Evolutionary conservation across 257 asterid species (phyloP).

Genomic region (Perilla frutescens): DNA sequence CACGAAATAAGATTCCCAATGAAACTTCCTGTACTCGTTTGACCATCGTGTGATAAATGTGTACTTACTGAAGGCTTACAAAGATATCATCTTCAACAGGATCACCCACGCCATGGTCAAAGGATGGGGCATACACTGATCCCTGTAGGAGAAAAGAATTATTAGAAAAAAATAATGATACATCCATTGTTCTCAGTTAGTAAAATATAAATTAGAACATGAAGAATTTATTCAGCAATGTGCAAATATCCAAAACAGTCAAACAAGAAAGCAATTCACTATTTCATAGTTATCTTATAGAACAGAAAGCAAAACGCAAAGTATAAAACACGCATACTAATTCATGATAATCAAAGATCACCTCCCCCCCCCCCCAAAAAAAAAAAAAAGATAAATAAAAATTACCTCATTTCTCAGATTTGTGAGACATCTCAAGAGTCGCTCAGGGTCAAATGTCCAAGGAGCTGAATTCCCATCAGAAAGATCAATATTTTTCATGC

Average conservation of each 20-base stretch:
- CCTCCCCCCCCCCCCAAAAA: constrained; percentile 51
- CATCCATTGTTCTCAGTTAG: background rate
- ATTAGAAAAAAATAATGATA: constrained; percentile 10
- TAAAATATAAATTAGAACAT: background rate
- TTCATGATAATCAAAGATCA: constrained; percentile 36
- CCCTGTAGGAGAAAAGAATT: constrained; percentile 55
- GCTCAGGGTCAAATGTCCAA: constrained; percentile 91
- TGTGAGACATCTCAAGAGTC: constrained; percentile 66
- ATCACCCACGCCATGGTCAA: constrained; percentile 96
- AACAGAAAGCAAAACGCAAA: constrained; percentile 7
- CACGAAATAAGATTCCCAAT: constrained; percentile 1
- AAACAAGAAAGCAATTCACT: constrained; percentile 14
- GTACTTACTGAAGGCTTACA: constrained; percentile 81
- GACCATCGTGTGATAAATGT: constrained; percentile 22
- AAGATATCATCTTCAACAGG: constrained; percentile 93
- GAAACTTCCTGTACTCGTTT: background rate
- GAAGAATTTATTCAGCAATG: constrained; percentile 3
- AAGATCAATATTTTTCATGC: constrained; percentile 32
- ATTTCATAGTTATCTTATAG: constrained; percentile 10
- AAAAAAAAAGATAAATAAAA: constrained; percentile 6
- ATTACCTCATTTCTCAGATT: constrained; percentile 69
- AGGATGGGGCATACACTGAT: constrained; percentile 84
- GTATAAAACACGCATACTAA: constrained; percentile 11
- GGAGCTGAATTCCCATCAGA: constrained; percentile 68
- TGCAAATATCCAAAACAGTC: constrained; percentile 12